Evolutionary conservation across 129 eudicot species (phyloP).

Genomic region (Flaveria trinervia): DNA sequence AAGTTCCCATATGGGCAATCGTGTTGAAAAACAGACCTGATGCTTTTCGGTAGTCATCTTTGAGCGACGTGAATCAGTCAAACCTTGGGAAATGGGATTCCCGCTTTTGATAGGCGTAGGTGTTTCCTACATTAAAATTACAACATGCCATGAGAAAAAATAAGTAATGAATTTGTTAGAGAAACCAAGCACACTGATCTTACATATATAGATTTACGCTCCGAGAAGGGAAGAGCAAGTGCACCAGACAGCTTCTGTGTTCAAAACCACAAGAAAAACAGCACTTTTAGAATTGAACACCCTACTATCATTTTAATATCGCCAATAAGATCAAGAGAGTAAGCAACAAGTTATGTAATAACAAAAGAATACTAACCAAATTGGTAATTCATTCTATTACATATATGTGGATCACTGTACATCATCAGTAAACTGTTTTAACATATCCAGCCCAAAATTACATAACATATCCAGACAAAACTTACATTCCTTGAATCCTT

Average conservation of each 20-base stretch:
- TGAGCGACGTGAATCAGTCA: constrained; percentile 77
- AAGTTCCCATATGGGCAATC: constrained; percentile 4
- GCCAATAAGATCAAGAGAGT: not conserved
- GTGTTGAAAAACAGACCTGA: constrained; percentile 48
- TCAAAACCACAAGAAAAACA: constrained; percentile 10
- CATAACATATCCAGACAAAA: constrained; percentile 1
- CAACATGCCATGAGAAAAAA: constrained; percentile 17
- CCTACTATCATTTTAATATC: not conserved
- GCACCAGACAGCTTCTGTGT: constrained; percentile 73
- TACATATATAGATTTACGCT: constrained; percentile 68
- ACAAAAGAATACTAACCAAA: not conserved
- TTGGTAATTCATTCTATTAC: not conserved
- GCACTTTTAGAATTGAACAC: not conserved
- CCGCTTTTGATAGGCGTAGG: constrained; percentile 84
- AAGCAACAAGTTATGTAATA: not conserved
- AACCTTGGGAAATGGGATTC: constrained; percentile 66
- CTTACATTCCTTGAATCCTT: not conserved
- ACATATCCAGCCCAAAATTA: not conserved
- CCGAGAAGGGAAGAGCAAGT: constrained; percentile 58
- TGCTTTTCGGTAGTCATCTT: constrained; percentile 76
- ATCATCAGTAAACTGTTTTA: not conserved
- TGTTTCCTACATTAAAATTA: constrained; percentile 65
- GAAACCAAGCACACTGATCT: constrained; percentile 40
- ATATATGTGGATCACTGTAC: constrained; percentile 7
- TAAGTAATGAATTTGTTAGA: not conserved